Evolutionary conservation across 805 yeast species (phyloP), one percentile per base, ranked within the genome.

Genomic region (Candida ipomoeae): DNA sequence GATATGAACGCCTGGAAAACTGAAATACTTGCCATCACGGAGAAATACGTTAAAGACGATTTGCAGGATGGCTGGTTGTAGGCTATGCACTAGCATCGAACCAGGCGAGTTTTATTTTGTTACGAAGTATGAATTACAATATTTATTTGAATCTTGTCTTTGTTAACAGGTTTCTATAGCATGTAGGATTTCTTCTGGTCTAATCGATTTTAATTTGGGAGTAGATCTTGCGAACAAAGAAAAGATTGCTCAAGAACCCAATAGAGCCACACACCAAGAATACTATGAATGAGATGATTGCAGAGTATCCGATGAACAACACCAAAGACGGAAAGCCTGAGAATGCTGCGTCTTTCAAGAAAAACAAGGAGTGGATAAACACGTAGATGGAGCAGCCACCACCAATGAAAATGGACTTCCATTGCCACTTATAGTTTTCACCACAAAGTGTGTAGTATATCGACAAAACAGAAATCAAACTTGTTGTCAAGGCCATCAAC

Each of bases 341-440:
- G 44, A 91, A 72, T 20, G 60, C 62, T 52, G 77, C 78, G 53
- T 87, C 84, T 21, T 89, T 79, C 61, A 92, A 78, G 57, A 86
- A 73, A 14, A 56, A 52, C 52, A 90, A 71, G 2, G 97, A 84
- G 68, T 94, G 96, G 44, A 89, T 58, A 69, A 90, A 89, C 39
- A 91, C 85, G 66, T 92, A 94, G 48, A 85, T 58, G 0, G 96
- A 79, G 65, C 96, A 85, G 32, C 97, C 95, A 40, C 96, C 97
- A 26, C 96, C 88, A 52, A 89, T 80, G 61, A 86, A 81, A 59
- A 88, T 70, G 3, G 96, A 82, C 67, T 91, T 83, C 99, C 99
- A 94, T 65, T 92, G 97, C 99, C 99, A 94, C 67, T 84, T 83
- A 75, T 95, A 91, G 68, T 94, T 89, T 66, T 94, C 99, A 46